Percentiles rank a stretch among this genome's conserved stretches.
These are phyloP conservation scores for Pseudogymnoascus sp. DNA, from an alignment of 2,329 filamentous ascomycete genomes.

Conservation along the genomic window DNA sequence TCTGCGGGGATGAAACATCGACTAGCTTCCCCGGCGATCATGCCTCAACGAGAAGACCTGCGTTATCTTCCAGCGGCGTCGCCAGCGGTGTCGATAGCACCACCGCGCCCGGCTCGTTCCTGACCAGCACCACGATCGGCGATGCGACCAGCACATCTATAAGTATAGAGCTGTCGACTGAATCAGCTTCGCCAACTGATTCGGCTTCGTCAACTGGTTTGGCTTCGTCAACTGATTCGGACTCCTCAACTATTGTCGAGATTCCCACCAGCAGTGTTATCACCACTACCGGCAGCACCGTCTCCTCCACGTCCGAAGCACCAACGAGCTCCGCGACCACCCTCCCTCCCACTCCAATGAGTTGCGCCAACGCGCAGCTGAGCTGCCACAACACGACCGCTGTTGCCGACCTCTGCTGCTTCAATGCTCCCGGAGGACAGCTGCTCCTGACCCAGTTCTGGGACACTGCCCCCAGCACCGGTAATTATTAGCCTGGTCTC, in stretches of 20 bases:
- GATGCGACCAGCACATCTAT: background rate
- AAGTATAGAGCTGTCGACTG: conserved; percentile 3
- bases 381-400: conserved; percentile 58
- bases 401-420: conserved; percentile 63
- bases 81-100: background rate
- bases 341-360: conserved; percentile 20
- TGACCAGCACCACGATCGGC: conserved; percentile 3
- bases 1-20: conserved; percentile 4
- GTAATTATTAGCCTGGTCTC: conserved; percentile 10
- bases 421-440: conserved; percentile 64
- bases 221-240: too few relatives aligned
- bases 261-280: conserved; percentile 12
- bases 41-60: background rate
- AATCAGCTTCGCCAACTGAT: background rate
- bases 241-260: conserved; percentile 4
- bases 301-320: conserved; percentile 9
- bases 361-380: conserved; percentile 30
- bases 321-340: conserved; percentile 2
- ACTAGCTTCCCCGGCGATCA: background rate
- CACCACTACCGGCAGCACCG: conserved; percentile 17
- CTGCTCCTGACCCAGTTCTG: conserved; percentile 72
- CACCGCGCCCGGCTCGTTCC: background rate
- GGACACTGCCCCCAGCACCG: conserved; percentile 56
- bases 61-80: background rate
- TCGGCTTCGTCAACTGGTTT: too few relatives aligned